These are phyloP conservation scores for Rhizomucor miehei DNA, from an alignment of 371 early-diverging fungal species.

Conservation along the genomic window DNA sequence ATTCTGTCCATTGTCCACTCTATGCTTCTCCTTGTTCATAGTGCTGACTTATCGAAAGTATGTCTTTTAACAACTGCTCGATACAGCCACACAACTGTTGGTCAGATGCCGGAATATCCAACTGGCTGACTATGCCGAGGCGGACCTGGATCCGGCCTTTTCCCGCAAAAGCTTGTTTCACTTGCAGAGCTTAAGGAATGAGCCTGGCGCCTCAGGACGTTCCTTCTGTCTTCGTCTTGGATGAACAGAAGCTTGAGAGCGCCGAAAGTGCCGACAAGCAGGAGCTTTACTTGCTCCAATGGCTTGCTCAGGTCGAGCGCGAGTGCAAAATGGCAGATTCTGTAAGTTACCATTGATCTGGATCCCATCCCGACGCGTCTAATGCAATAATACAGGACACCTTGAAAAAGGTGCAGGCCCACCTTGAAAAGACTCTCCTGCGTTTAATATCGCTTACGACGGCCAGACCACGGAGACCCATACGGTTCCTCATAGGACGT, in stretches of 20 bases:
- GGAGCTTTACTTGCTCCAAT: conserved; percentile 76
- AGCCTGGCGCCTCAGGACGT: conserved; percentile 1
- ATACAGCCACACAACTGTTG: too few relatives aligned
- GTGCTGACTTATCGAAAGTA: too few relatives aligned
- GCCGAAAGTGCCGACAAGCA: conserved; percentile 70
- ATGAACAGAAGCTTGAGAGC: conserved; percentile 54
- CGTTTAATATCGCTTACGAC: conserved; percentile 59
- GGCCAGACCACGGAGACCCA: conserved; percentile 75
- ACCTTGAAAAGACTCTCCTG: conserved; percentile 69
- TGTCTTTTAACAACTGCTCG: too few relatives aligned
- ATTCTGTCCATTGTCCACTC: too few relatives aligned
- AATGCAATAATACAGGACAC: conserved; percentile 42
- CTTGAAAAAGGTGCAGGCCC: conserved; percentile 61
- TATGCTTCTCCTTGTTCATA: too few relatives aligned
- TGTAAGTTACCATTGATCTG: conserved; percentile 30
- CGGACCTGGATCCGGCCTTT: too few relatives aligned
- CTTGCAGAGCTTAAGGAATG: too few relatives aligned
- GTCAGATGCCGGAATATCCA: too few relatives aligned
- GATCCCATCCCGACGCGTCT: neutral
- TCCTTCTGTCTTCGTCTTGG: conserved; percentile 56
- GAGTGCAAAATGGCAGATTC: conserved; percentile 53
- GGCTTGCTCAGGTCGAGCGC: conserved; percentile 74
- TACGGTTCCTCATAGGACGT: conserved; percentile 74
- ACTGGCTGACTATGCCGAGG: too few relatives aligned
- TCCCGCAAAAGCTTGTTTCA: too few relatives aligned